These are phyloP conservation scores for Codiaeum variegatum DNA, from an alignment of 441 rosid genomes.

Conservation along the genomic window DNA sequence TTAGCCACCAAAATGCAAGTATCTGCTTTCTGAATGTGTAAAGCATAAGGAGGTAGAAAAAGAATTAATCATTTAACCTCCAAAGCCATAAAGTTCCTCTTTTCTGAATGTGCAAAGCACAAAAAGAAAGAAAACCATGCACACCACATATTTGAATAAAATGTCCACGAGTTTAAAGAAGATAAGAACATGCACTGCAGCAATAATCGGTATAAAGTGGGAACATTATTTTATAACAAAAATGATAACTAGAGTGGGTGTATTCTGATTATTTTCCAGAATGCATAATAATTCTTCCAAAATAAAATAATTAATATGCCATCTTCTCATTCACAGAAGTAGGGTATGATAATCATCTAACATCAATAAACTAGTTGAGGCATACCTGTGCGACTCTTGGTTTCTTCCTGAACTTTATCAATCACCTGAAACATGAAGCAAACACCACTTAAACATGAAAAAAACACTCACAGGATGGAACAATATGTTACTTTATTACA, in stretches of 20 bases:
- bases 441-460: background rate
- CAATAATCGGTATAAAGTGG: background rate
- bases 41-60: background rate
- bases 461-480: background rate
- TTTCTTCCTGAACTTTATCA: constrained; percentile 94
- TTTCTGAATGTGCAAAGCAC: background rate
- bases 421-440: constrained; percentile 61
- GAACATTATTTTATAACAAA: background rate
- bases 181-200: background rate
- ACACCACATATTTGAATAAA: background rate
- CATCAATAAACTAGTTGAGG: constrained; percentile 7
- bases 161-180: background rate
- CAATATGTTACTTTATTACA: background rate
- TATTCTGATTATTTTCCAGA: background rate
- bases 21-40: background rate
- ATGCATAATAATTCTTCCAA: background rate
- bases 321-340: background rate
- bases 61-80: background rate
- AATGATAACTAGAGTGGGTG: background rate
- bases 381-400: constrained; percentile 79
- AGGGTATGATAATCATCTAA: background rate
- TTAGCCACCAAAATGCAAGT: background rate
- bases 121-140: background rate
- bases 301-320: background rate
- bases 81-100: too few relatives aligned